These are phyloP conservation scores for Strobilomyces dryophilus DNA, from an alignment of 768 basidiomycete species.

Conservation along the genomic window DNA sequence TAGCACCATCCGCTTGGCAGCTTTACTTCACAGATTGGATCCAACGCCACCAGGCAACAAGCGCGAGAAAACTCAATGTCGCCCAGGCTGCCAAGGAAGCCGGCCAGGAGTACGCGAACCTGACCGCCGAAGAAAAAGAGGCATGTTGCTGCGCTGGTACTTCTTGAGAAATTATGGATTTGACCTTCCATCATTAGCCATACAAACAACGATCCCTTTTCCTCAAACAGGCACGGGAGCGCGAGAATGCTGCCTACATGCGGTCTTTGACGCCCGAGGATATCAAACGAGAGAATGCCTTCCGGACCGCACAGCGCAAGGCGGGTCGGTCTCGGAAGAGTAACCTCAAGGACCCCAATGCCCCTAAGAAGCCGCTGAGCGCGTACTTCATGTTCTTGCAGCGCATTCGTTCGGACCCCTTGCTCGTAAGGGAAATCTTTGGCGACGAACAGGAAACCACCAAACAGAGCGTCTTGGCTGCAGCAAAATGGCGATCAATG, in stretches of 20 bases:
- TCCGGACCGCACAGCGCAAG: constrained; percentile 88
- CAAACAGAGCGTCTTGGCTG: constrained; percentile 90
- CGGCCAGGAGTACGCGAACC: constrained; percentile 80
- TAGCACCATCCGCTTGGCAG: constrained; percentile 94
- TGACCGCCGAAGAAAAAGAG: constrained; percentile 81
- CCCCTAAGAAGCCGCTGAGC: constrained; percentile 91
- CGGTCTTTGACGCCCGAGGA: constrained; percentile 87
- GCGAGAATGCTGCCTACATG: constrained; percentile 81
- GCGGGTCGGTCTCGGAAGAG: constrained; percentile 89
- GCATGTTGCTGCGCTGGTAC: constrained; percentile 37
- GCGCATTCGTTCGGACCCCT: constrained; percentile 75
- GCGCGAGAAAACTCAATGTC: constrained; percentile 85
- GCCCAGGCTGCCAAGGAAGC: constrained; percentile 95
- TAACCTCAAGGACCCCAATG: constrained; percentile 96
- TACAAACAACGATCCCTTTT: constrained; percentile 82
- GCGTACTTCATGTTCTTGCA: constrained; percentile 96
- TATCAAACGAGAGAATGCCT: constrained; percentile 90
- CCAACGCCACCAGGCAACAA: constrained; percentile 75
- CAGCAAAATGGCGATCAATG: constrained; percentile 91
- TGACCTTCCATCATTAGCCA: constrained; percentile 46
- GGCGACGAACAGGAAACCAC: constrained; percentile 91
- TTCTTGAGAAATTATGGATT: constrained; percentile 24
- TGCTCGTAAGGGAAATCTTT: constrained; percentile 76
- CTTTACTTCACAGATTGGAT: constrained; percentile 96
- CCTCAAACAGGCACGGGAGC: constrained; percentile 81